These are phyloP conservation scores for Herpetomonas muscarum DNA, from an alignment of 208 protist species.

Conservation along the genomic window DNA sequence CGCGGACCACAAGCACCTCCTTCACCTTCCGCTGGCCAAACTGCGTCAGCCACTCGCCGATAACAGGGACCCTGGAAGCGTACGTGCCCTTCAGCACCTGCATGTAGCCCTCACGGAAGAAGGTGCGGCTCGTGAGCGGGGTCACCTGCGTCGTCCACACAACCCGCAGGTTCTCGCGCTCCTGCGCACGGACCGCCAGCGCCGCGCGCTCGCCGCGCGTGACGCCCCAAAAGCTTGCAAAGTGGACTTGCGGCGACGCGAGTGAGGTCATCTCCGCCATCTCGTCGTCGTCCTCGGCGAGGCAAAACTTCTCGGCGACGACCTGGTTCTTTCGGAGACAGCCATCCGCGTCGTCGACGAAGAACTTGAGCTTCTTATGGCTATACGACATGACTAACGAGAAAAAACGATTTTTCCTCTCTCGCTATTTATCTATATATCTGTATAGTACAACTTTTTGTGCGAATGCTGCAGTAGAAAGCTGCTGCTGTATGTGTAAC, in stretches of 20 bases:
- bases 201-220: slow-evolving; percentile 52
- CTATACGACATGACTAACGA: slow-evolving; percentile 75
- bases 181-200: slow-evolving; percentile 39
- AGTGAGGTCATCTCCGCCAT: slow-evolving; percentile 44
- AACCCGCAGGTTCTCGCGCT: slow-evolving; percentile 48
- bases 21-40: slow-evolving; percentile 58
- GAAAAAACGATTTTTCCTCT: no score
- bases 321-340: slow-evolving; percentile 39
- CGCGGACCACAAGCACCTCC: slow-evolving; percentile 68
- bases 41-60: slow-evolving; percentile 52
- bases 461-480: no score
- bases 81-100: slow-evolving; percentile 44
- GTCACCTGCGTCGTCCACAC: slow-evolving; percentile 51
- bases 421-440: no score
- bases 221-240: slow-evolving; percentile 77
- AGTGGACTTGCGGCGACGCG: slow-evolving; percentile 42
- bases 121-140: slow-evolving; percentile 63
- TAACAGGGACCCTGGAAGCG: slow-evolving; percentile 29
- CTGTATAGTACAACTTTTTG: no score
- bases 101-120: slow-evolving; percentile 64
- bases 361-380: slow-evolving; percentile 62
- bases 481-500: no score
- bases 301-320: slow-evolving; percentile 52
- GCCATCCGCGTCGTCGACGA: slow-evolving; percentile 71
- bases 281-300: slow-evolving; percentile 74